These are phyloP conservation scores for Millerozyma miso DNA, from an alignment of 805 yeast species.

Conservation along the genomic window DNA sequence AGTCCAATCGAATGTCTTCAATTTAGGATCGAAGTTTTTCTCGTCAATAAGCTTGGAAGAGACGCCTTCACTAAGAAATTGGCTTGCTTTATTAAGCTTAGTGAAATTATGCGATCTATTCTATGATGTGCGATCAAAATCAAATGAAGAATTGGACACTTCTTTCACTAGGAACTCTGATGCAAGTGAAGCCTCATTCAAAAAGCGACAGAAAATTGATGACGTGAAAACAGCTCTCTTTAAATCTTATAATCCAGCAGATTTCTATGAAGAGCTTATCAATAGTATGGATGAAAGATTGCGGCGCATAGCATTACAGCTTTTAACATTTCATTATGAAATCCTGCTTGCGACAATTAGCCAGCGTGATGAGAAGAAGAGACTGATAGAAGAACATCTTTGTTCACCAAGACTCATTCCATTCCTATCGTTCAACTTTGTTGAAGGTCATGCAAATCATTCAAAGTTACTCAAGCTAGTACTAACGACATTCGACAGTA, in stretches of 20 bases:
- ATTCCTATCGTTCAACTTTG: not conserved
- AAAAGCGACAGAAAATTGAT: not conserved
- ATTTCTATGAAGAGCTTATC: not conserved
- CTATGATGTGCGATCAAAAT: not conserved
- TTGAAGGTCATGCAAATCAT: not conserved
- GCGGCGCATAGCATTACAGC: not conserved
- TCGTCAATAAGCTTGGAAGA: not conserved
- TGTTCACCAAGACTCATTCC: not conserved
- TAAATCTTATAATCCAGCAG: not conserved
- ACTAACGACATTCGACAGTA: slow-evolving; percentile 18
- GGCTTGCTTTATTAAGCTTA: not conserved
- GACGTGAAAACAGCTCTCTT: not conserved
- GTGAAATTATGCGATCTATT: not conserved
- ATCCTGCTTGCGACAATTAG: slow-evolving; percentile 2
- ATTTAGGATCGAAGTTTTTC: not conserved
- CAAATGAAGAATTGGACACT: not conserved
- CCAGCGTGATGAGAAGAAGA: not conserved
- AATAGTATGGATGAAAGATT: not conserved
- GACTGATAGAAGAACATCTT: not conserved
- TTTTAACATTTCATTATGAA: not conserved
- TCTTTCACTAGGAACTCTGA: not conserved
- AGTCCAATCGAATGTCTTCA: not conserved
- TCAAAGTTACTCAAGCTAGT: slow-evolving; percentile 3
- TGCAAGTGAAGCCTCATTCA: not conserved
- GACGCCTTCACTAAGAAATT: not conserved